Evolutionary conservation across 176 grass and related monocot species (phyloP), one percentile per base, ranked within the genome.

Genomic region (Lolium multiflorum): DNA sequence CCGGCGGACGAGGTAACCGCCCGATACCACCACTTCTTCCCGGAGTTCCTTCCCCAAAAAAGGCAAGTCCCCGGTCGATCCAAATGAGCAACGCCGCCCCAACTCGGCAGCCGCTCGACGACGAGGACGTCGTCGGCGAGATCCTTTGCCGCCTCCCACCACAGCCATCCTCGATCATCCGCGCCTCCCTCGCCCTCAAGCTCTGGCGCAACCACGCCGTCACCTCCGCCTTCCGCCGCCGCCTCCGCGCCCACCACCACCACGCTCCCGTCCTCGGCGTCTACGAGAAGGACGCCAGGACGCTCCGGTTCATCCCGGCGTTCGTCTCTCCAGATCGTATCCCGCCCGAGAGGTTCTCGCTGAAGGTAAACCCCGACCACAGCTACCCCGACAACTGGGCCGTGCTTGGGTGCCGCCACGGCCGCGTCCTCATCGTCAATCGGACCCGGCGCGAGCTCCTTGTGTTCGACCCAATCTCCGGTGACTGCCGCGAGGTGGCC

Each of bases 341-440:
- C 69, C 69, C 69, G 12, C 9, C 4, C 10, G 69, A 72, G 70
- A 20, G 41, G 10, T 72, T 72, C 41, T 72, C 70, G 20, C 70
- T 72, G 20, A 11, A 22, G 43, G 70, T 72, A n/a, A 11, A 12
- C 41, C 11, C 10, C 43, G 70, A 47, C 39, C 5, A 12, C 11
- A 20, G 41, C 0, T 7, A 2, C 20, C 0, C 5, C 20, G 41
- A 24, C 41, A 22, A 11, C 38, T 72, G 70, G 70, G 2, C 11
- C 5, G 70, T 72, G 41, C 70, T 73, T 2, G 70, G 43, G 43
- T 15, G 11, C 71, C 71, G 71, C n/a, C 71, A 50, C 20, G 81
- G 69, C 0, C 69, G 81, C 39, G 69, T 74, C 39, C 69, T 83
- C 52, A 6, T 83, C 50, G 26, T 74, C 21, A 83, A 74, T 51